These are phyloP conservation scores for Cucumis hystrix DNA, from an alignment of 306 rosid species.

Conservation along the genomic window DNA sequence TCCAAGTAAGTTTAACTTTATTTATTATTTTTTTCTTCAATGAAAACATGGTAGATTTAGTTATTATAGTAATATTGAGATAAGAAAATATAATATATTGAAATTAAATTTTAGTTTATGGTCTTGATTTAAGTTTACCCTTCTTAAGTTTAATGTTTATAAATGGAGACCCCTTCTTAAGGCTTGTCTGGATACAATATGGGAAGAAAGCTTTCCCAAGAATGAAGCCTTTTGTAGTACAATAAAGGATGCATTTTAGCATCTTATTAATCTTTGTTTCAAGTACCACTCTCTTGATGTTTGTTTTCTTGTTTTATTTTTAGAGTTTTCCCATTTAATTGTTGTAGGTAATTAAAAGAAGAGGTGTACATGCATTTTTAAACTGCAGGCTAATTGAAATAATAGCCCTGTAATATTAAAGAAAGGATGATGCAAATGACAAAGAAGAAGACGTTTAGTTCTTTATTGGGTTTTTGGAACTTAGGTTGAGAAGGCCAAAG, in stretches of 20 bases:
- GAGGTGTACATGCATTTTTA: neutral
- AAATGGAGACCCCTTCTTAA: conserved; percentile 5
- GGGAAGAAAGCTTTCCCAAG: conserved; percentile 94
- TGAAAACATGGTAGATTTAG: too few species aligned
- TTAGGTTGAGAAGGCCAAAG: too few species aligned
- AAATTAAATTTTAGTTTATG: too few species aligned
- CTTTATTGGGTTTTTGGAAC: too few species aligned
- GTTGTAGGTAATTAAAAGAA: neutral
- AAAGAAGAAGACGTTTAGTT: too few species aligned
- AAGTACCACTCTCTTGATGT: conserved; percentile 39
- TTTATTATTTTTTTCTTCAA: too few species aligned
- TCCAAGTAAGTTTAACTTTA: too few species aligned
- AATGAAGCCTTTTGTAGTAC: conserved; percentile 86
- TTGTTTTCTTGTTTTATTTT: neutral
- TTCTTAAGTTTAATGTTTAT: conserved; percentile 42
- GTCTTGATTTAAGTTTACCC: conserved; percentile 6
- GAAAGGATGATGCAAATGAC: too few species aligned
- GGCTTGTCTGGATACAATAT: conserved; percentile 80
- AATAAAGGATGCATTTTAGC: conserved; percentile 87
- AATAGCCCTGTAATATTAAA: neutral
- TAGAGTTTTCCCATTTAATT: neutral
- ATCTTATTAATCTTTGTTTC: conserved; percentile 87
- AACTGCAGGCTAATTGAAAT: neutral
- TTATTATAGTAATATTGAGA: too few species aligned
- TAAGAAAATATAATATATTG: too few species aligned